Percentiles rank a stretch among this genome's conserved stretches.
phyloP scores from a whole-genome alignment of 2,329 filamentous ascomycete genomes.

The Colletotrichum somersetense region DNA sequence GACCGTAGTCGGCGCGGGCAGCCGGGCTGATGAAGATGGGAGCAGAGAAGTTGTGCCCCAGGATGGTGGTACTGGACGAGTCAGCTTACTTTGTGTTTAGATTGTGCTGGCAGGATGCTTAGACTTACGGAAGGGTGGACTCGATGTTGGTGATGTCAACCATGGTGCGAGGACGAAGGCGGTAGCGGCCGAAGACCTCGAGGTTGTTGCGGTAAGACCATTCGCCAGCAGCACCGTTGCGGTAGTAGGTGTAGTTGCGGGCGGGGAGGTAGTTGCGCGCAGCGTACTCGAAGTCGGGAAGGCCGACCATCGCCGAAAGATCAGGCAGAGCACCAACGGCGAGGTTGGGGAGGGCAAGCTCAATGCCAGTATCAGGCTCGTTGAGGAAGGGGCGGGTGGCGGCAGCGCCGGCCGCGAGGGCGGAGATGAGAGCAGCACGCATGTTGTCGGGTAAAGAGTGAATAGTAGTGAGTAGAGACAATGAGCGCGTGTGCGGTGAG shows the following conservation, averaged over 20 bases:
- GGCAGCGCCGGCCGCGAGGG: slow-evolving; percentile 52
- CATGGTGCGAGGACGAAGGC: slow-evolving; percentile 62
- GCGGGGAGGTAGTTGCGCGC: slow-evolving; percentile 62
- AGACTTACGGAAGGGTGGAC: slow-evolving; percentile 51
- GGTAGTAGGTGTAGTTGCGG: slow-evolving; percentile 67
- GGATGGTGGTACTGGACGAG: slow-evolving; percentile 58
- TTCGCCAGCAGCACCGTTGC: slow-evolving; percentile 67
- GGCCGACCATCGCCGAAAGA: slow-evolving; percentile 59
- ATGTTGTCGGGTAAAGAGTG: slow-evolving; percentile 43
- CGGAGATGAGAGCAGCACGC: slow-evolving; percentile 47
- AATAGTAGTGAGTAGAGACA: slow-evolving; percentile 26
- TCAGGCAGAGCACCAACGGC: slow-evolving; percentile 55
- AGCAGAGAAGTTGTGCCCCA: slow-evolving; percentile 65
- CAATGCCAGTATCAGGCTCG: slow-evolving; percentile 61
- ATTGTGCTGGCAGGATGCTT: neutral
- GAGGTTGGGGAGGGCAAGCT: slow-evolving; percentile 53
- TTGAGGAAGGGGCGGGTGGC: slow-evolving; percentile 60
- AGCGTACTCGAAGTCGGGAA: slow-evolving; percentile 67
- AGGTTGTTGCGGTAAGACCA: slow-evolving; percentile 70
- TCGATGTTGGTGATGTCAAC: slow-evolving; percentile 62
- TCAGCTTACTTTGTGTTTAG: slow-evolving; percentile 9
- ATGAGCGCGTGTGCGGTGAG: slow-evolving; percentile 20
- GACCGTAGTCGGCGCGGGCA: slow-evolving; percentile 58
- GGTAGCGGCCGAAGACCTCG: slow-evolving; percentile 64
- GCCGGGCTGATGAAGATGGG: slow-evolving; percentile 69